Base-by-base conservation (phyloP, 805 yeast genomes). In the Yamadazyma philogaea region DNA sequence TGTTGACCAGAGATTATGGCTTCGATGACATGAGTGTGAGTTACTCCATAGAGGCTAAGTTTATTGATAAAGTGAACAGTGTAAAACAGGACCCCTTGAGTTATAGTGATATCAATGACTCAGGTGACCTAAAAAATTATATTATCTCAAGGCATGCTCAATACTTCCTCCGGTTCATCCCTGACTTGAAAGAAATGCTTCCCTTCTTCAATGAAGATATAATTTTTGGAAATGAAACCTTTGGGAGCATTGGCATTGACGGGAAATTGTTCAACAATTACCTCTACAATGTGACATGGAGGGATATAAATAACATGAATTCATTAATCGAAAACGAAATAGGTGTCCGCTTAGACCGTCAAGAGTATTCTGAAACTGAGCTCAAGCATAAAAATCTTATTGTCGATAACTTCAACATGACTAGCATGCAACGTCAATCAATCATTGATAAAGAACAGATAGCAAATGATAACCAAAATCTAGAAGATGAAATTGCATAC, bases 31-130 rank as follows among this genome's bases (percentile, higher is more conserved):
- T 73, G 19, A 74, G 80, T 30, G 59, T 79, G 12, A 62, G 74
- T 21, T 79, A 79, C 52, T 64, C 76, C 2, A 65, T 81, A 15
- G 79, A 75, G 45, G 78, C 79, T n/a, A 72, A 73, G 42, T 62
- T 79, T 34, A 74, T 80, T 20, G 84, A 81, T 39, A 64, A 68
- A 43, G 33, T 59, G 27, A 57, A 63, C 41, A 58, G 62, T 12
- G 61, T 62, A 20, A 63, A 59, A 36, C 43, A 56, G 31, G 54
- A 49, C 18, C 56, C 66, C 1, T 46, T 68, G 1, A 57, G 61
- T 12, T 61, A 65, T 10, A 51, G 57, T 36, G 72, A 68, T 36
- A 64, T 70, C 44, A 68, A 70, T 45, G 66, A 64, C 34, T 62
- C 70, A 5, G 52, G 57, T 34, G 49, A 59, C 10, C 60, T 59